Evolutionary conservation across 345 rosid species (phyloP).

Genomic region (Citrus australasica): DNA sequence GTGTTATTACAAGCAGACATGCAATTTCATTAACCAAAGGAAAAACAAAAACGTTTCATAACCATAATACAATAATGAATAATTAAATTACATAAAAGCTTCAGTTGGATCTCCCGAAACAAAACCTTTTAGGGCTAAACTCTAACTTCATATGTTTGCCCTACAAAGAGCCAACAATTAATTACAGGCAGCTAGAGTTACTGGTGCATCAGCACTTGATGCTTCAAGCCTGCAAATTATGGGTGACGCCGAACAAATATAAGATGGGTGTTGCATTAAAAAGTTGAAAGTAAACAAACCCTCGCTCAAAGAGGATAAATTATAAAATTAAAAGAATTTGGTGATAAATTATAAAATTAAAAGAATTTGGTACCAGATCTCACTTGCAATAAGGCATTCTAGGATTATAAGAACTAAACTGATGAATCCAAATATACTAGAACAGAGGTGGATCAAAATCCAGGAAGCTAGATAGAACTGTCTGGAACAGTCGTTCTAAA

Average conservation of each 20-base stretch:
- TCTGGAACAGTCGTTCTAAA: no score
- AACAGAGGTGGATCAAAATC: background rate
- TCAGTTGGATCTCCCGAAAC: background rate
- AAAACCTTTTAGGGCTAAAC: background rate
- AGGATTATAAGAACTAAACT: background rate
- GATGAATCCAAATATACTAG: background rate
- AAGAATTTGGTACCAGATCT: background rate
- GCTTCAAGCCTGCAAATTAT: conserved; percentile 41
- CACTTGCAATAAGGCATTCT: background rate
- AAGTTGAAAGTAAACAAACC: background rate
- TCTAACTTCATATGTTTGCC: background rate
- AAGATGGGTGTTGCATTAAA: background rate
- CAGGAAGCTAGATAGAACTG: background rate
- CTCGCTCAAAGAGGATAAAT: background rate
- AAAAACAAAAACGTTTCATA: background rate
- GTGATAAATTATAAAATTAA: background rate
- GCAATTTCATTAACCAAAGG: background rate
- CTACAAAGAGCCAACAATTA: background rate
- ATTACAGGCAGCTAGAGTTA: conserved; percentile 43
- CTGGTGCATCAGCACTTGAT: conserved; percentile 38
- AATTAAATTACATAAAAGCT: background rate
- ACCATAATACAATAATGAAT: background rate
- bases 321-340: background rate
- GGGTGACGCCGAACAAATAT: background rate
- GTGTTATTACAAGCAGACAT: no score